Conservation (phyloP, 106 monocot genomes). For the Acorus gramineus region DNA sequence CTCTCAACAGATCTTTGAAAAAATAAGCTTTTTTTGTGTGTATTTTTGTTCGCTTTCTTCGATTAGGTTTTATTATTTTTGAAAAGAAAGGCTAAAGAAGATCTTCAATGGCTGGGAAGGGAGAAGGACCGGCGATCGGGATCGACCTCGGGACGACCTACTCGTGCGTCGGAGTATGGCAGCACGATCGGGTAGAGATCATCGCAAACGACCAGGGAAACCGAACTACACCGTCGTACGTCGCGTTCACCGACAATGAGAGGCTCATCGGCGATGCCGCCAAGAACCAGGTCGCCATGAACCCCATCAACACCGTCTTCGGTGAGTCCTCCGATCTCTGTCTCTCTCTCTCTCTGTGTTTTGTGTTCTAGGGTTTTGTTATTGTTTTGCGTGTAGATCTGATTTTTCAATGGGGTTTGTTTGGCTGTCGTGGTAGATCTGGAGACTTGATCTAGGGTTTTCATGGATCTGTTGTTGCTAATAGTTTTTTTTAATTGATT, state of each 20-base stretch:
- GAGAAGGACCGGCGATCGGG: constrained; percentile 42
- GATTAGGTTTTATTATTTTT: too few relatives aligned
- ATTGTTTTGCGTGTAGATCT: too few relatives aligned
- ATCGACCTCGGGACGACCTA: constrained; percentile 62
- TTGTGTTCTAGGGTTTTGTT: too few relatives aligned
- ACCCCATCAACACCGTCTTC: constrained; percentile 63
- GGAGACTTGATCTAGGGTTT: too few relatives aligned
- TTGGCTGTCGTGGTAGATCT: too few relatives aligned
- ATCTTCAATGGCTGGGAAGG: constrained; percentile 18
- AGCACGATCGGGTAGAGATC: constrained; percentile 61
- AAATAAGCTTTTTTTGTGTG: too few relatives aligned
- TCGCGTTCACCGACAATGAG: constrained; percentile 61
- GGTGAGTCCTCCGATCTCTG: constrained; percentile 17
- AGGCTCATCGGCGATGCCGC: constrained; percentile 58
- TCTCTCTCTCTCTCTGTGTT: too few relatives aligned
- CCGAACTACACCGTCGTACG: constrained; percentile 60
- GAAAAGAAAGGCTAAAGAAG: neutral
- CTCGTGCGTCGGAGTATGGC: constrained; percentile 58
- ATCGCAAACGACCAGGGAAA: constrained; percentile 70
- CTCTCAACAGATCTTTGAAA: too few relatives aligned
- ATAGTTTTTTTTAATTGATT: too few relatives aligned
- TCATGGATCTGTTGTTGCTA: too few relatives aligned
- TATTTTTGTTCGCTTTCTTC: too few relatives aligned
- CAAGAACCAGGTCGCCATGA: constrained; percentile 77
- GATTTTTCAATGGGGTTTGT: too few relatives aligned